A percentile compares a stretch with the other conserved stretches of the same genome.
These are phyloP conservation scores for Suillus occidentalis DNA, from an alignment of 768 basidiomycete genomes.

Conservation along the genomic window DNA sequence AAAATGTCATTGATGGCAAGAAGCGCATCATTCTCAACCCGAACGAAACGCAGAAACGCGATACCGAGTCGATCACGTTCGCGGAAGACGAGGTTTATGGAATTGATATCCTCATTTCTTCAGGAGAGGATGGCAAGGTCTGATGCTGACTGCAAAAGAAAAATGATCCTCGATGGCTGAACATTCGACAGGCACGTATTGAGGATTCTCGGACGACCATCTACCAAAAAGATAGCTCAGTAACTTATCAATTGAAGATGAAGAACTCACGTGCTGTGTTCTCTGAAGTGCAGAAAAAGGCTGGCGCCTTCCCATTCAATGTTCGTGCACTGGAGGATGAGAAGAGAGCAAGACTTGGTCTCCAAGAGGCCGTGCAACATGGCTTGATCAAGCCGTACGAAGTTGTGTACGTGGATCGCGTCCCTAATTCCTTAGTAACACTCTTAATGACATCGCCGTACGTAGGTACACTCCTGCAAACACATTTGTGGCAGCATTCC, in stretches of 20 bases:
- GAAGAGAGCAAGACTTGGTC: constrained; percentile 91
- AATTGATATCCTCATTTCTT: constrained; percentile 86
- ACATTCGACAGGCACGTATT: constrained; percentile 66
- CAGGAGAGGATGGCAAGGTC: constrained; percentile 91
- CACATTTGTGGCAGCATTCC: constrained; percentile 92
- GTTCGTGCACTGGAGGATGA: constrained; percentile 93
- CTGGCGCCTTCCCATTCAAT: constrained; percentile 97
- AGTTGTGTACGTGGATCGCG: constrained; percentile 65
- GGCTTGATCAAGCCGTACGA: constrained; percentile 93
- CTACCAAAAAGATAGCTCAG: constrained; percentile 82
- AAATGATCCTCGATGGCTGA: background rate
- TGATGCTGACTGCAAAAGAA: background rate
- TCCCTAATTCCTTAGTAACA: background rate
- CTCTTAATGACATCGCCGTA: constrained; percentile 26
- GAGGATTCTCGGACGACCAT: constrained; percentile 92
- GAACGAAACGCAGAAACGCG: constrained; percentile 76
- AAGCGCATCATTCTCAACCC: constrained; percentile 94
- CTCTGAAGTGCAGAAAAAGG: constrained; percentile 97
- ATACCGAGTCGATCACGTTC: constrained; percentile 82
- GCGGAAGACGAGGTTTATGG: constrained; percentile 95
- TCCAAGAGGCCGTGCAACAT: constrained; percentile 95
- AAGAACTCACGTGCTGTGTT: constrained; percentile 97
- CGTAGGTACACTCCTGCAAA: constrained; percentile 74
- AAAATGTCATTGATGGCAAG: constrained; percentile 94
- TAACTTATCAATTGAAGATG: constrained; percentile 96